phyloP scores from a whole-genome alignment of 805 yeast species.

The Starmerella lactis-condensi region DNA sequence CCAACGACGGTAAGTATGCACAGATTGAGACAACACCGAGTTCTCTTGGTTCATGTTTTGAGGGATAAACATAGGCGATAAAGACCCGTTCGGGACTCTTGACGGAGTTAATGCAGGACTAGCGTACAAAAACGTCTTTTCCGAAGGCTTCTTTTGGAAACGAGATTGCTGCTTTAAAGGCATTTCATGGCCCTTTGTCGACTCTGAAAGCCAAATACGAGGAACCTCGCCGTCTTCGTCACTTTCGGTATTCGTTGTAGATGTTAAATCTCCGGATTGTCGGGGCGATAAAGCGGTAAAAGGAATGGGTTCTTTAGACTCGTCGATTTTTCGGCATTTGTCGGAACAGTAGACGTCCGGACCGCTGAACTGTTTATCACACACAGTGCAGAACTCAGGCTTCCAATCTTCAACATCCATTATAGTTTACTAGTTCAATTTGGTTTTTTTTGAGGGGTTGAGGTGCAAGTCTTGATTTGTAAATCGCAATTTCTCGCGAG shows the following conservation, averaged over 20 bases:
- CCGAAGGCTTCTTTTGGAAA: conserved; percentile 2
- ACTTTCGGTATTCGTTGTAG: conserved; percentile 2
- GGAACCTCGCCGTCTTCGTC: conserved; percentile 10
- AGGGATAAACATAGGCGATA: conserved; percentile 16
- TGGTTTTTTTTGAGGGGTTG: too few relatives aligned
- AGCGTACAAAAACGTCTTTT: conserved; percentile 13
- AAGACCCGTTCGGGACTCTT: conserved; percentile 3
- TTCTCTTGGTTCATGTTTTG: neutral
- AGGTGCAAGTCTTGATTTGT: neutral
- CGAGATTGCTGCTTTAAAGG: neutral
- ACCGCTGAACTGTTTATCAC: conserved; percentile 33
- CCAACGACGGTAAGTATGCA: conserved; percentile 16
- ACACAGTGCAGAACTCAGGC: conserved; percentile 40
- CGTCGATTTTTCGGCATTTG: conserved; percentile 21
- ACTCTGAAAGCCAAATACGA: conserved; percentile 5
- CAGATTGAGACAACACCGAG: conserved; percentile 11
- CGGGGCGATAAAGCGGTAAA: neutral
- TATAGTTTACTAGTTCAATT: too few relatives aligned
- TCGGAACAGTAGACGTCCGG: conserved; percentile 33
- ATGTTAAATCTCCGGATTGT: neutral
- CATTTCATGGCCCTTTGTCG: neutral
- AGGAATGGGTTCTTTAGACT: neutral
- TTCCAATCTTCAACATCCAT: too few relatives aligned
- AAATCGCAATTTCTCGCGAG: neutral
- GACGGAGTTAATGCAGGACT: conserved; percentile 16